These are phyloP conservation scores for Kurtzmaniella quercitrusa DNA, from an alignment of 1,139 yeast genomes.

Conservation along the genomic window DNA sequence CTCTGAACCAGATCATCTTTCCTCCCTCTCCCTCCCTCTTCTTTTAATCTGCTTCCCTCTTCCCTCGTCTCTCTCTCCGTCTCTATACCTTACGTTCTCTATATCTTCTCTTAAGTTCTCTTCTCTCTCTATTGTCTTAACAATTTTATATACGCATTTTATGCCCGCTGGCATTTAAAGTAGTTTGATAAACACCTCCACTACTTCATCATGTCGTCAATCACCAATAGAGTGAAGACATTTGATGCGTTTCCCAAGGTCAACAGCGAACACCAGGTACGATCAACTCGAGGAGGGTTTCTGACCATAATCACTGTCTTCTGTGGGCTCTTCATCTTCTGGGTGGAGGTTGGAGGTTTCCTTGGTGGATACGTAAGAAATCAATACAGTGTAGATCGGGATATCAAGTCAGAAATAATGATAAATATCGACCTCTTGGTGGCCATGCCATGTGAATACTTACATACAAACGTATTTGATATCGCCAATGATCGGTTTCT, in stretches of 20 bases:
- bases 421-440: slow-evolving; percentile 79
- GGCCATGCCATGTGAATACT: slow-evolving; percentile 75
- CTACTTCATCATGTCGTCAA: slow-evolving; percentile 26
- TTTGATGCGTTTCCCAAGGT: slow-evolving; percentile 94
- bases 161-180: background rate
- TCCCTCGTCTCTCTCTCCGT: too few relatives aligned
- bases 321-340: slow-evolving; percentile 61
- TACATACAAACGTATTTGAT: slow-evolving; percentile 78
- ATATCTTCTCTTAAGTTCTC: background rate
- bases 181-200: background rate
- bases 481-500: slow-evolving; percentile 70
- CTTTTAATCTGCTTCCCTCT: too few relatives aligned
- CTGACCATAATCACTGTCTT: slow-evolving; percentile 65
- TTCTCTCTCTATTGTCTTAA: background rate
- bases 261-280: slow-evolving; percentile 67
- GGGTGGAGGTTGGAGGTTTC: slow-evolving; percentile 85
- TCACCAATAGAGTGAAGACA: slow-evolving; percentile 45
- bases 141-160: background rate
- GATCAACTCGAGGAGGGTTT: slow-evolving; percentile 73
- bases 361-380: slow-evolving; percentile 81
- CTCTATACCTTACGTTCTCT: too few relatives aligned
- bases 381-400: slow-evolving; percentile 68
- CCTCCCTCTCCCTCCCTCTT: too few relatives aligned
- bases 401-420: slow-evolving; percentile 55
- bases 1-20: too few relatives aligned